Conservation (phyloP, 176 grass and related monocot genomes). For the Aegilops tauschii region DNA sequence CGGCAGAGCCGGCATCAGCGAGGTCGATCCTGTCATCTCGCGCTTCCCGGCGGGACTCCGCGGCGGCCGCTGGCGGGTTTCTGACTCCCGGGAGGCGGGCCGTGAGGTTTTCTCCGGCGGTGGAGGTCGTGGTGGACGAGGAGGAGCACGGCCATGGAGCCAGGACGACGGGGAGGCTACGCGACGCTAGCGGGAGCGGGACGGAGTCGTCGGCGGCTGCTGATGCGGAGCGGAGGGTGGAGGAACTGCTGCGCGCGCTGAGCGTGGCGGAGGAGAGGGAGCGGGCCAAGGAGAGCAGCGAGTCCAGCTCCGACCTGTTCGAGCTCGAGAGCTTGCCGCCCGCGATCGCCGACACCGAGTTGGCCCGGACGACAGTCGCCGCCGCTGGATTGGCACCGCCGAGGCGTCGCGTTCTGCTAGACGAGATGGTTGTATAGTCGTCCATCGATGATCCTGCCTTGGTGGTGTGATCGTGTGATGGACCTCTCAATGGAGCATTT, state of each 20-base stretch:
- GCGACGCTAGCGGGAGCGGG: neutral
- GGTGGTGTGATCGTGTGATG: neutral
- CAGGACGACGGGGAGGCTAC: conserved; percentile 22
- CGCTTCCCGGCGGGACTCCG: conserved; percentile 26
- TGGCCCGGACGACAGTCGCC: neutral
- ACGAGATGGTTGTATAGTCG: neutral
- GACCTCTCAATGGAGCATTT: neutral
- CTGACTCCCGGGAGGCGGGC: conserved; percentile 50
- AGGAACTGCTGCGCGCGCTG: conserved; percentile 50
- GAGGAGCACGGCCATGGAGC: conserved; percentile 34
- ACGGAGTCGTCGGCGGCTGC: neutral
- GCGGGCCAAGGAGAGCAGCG: conserved; percentile 61
- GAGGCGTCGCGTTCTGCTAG: conserved; percentile 1
- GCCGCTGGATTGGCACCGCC: neutral
- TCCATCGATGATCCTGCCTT: neutral
- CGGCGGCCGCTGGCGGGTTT: conserved; percentile 11
- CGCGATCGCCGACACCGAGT: neutral
- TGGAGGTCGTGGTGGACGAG: conserved; percentile 57
- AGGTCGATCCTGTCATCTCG: conserved; percentile 59
- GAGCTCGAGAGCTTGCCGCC: conserved; percentile 53
- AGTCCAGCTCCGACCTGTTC: conserved; percentile 83
- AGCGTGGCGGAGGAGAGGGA: conserved; percentile 47
- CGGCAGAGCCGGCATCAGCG: conserved; percentile 25
- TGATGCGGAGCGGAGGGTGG: conserved; percentile 38
- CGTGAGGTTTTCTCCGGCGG: conserved; percentile 69